Percentiles rank a stretch among this genome's conserved stretches.
Conservation (phyloP, 139 green algal genomes). For the Chlorella ohadii region DNA sequence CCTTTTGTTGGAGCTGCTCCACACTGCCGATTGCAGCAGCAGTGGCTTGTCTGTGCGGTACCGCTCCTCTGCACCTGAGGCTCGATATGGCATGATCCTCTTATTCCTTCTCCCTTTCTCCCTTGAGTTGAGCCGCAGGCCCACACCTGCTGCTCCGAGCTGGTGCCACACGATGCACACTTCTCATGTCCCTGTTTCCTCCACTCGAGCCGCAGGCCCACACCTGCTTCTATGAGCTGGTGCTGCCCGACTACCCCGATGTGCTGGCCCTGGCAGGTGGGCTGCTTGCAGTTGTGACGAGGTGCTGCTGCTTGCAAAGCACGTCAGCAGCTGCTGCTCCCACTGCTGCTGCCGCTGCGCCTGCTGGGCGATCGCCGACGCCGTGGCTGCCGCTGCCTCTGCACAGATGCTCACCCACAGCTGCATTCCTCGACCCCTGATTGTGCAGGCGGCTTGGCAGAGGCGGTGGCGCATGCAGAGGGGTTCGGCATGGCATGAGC, state of each 20-base stretch:
- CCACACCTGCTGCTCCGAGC: slow-evolving; percentile 2
- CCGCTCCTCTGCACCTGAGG: neutral
- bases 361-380: neutral
- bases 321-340: too few relatives aligned
- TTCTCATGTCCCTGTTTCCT: neutral
- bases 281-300: too few relatives aligned
- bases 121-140: neutral
- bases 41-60: neutral
- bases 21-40: neutral
- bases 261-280: neutral
- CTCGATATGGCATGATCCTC: too few relatives aligned
- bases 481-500: slow-evolving; percentile 11
- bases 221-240: slow-evolving; percentile 7
- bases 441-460: neutral
- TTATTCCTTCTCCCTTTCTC: too few relatives aligned
- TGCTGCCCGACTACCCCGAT: slow-evolving; percentile 3
- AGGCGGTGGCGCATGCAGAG: neutral
- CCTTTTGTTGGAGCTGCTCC: neutral
- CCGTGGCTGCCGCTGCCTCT: neutral
- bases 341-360: neutral
- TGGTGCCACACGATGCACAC: neutral
- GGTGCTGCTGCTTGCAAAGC: too few relatives aligned
- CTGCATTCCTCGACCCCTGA: too few relatives aligned
- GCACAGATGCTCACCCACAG: neutral
- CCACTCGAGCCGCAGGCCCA: neutral